Conservation (phyloP, 345 rosid genomes). For the Noccaea bulbosa region DNA sequence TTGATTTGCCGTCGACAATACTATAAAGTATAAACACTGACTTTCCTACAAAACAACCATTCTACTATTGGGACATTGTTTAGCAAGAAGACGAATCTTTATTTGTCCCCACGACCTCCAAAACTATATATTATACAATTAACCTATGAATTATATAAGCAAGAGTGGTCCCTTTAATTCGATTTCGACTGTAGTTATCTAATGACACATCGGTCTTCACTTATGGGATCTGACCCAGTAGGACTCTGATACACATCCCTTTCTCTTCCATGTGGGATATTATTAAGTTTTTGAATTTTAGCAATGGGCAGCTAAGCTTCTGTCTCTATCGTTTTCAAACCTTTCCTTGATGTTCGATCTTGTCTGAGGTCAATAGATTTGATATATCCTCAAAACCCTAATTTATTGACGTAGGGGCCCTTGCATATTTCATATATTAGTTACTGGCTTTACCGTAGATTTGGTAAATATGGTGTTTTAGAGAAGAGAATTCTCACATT, state of each 20-base stretch:
- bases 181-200: conserved; percentile 29
- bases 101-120: conserved; percentile 31
- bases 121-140: conserved; percentile 23
- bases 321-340: conserved; percentile 34
- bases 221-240: conserved; percentile 12
- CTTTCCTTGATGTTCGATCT: conserved; percentile 19
- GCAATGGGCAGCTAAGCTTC: conserved; percentile 14
- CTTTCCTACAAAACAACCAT: conserved; percentile 30
- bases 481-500: no score
- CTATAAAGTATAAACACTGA: conserved; percentile 25
- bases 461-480: not conserved
- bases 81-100: conserved; percentile 28
- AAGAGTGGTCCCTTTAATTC: conserved; percentile 32
- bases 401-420: not conserved
- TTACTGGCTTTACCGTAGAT: not conserved
- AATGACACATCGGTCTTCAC: conserved; percentile 29
- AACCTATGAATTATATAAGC: conserved; percentile 3
- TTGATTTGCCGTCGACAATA: conserved; percentile 39
- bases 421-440: not conserved
- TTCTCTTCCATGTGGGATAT: conserved; percentile 31
- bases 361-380: conserved; percentile 34
- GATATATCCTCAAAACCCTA: conserved; percentile 20
- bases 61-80: conserved; percentile 35
- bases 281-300: conserved; percentile 21
- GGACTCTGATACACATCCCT: conserved; percentile 25